phyloP scores from a whole-genome alignment of 768 basidiomycete genomes.

The Leccinum boreale region DNA sequence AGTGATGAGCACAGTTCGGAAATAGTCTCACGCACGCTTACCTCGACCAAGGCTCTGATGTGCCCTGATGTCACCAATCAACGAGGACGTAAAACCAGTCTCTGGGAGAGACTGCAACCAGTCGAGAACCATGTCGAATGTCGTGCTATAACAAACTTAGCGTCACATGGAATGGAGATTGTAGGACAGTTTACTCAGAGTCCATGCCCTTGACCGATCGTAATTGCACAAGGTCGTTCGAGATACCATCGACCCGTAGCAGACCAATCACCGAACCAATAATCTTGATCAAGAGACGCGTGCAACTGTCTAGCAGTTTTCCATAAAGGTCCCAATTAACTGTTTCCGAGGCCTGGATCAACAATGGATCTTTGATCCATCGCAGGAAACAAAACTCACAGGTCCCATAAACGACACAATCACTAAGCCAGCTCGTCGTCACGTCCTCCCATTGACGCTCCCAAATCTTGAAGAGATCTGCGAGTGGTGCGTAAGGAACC shows the following conservation, averaged over 20 bases:
- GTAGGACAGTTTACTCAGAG: constrained; percentile 36
- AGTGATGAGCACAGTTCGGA: neutral
- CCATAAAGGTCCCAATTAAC: constrained; percentile 58
- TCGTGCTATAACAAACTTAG: constrained; percentile 18
- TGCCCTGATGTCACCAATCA: constrained; percentile 23
- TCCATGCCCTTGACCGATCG: constrained; percentile 32
- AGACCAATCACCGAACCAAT: constrained; percentile 29
- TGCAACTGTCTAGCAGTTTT: constrained; percentile 39
- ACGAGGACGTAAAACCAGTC: constrained; percentile 9
- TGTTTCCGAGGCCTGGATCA: constrained; percentile 22
- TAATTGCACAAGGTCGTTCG: constrained; percentile 35
- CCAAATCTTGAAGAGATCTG: constrained; percentile 28
- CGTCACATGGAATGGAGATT: neutral
- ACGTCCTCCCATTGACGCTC: constrained; percentile 23
- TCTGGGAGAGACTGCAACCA: constrained; percentile 26
- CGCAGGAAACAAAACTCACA: constrained; percentile 38
- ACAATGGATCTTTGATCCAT: neutral
- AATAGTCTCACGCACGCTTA: neutral
- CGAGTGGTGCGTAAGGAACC: neutral
- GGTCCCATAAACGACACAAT: constrained; percentile 35
- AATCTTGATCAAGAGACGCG: constrained; percentile 41
- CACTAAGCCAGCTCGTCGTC: constrained; percentile 17
- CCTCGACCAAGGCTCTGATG: constrained; percentile 30
- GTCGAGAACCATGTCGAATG: constrained; percentile 21
- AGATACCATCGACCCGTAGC: constrained; percentile 22